Evolutionary conservation across 2,329 filamentous ascomycete genomes (phyloP), one percentile per base, ranked within the genome.

Genomic region (Paecilomyces dactylethromorphus): DNA sequence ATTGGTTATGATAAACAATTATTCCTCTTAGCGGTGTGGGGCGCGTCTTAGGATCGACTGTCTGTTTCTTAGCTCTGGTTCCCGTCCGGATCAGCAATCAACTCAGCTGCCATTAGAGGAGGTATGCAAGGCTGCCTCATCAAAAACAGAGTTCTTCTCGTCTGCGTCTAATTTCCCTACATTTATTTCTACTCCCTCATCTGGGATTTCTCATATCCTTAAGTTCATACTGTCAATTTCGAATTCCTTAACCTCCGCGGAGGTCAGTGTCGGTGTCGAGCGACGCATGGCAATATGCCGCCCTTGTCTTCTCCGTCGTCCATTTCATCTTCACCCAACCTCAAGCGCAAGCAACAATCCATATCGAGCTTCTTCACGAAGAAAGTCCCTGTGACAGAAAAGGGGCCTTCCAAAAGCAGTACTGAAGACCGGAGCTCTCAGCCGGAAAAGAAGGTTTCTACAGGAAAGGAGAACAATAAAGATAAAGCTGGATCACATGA

Each of bases 361-460:
- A 87, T 97, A 61, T 94, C 91, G 2, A 92, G 87, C 69, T 96
- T 96, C 76, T 96, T 96, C 71, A 84, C 86, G 0, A 85, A 85
- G 13, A 87, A 83, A 59, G 61, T 75, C 1, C 64, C 70, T 1
- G 57, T 64, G n/a, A 62, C 65, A 2, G 64, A 65, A 26, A 60
- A 62, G 31, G 22, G 57, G 35, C 18, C 63, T 1, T 62, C 62
- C 0, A 63, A 63, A 24, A 58, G 56, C 29, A 22, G 51, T 39
- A 60, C 54, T 13, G 53, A 60, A 13, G 22, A 63, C 18, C n/a
- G 13, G 6, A 59, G 58, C 31, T 24, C 53, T 26, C 56, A 63
- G 6, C 31, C 29, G n/a, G 51, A 26, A 35, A 58, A 56, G 26
- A 59, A 53, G 22, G 24, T 35, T 13, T 26, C 54, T 21, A 21